A percentile compares a stretch with the other conserved stretches of the same genome.
Conservation (phyloP, 768 basidiomycete species). For the Lentinula guzmanii region DNA sequence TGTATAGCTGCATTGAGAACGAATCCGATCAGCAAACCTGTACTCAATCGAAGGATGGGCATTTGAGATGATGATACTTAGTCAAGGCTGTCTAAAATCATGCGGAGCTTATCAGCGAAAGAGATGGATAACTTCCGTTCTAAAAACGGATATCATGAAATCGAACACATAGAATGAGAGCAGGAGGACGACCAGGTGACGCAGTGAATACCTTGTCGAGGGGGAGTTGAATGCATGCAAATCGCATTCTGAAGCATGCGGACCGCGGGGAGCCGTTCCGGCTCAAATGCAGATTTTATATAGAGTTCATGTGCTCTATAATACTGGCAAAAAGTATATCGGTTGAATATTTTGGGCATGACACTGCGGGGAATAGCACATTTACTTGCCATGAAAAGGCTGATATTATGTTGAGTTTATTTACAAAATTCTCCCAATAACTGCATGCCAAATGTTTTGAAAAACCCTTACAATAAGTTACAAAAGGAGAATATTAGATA, state of each 20-base stretch:
- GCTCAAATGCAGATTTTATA: too few relatives aligned
- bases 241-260: not conserved
- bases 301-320: too few relatives aligned
- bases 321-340: too few relatives aligned
- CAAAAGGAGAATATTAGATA: too few relatives aligned
- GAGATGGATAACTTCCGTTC: not conserved
- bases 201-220: not conserved
- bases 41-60: not conserved
- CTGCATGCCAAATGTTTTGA: too few relatives aligned
- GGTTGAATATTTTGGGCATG: too few relatives aligned
- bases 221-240: too few relatives aligned
- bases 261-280: not conserved
- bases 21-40: not conserved
- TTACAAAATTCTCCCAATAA: too few relatives aligned
- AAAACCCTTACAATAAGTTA: too few relatives aligned
- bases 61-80: not conserved
- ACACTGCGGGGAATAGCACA: too few relatives aligned
- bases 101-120: not conserved
- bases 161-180: not conserved
- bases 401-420: too few relatives aligned
- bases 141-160: not conserved
- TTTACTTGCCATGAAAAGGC: too few relatives aligned
- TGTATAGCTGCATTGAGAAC: not conserved
- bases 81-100: not conserved
- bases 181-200: not conserved